Base-by-base conservation (phyloP, 768 basidiomycete genomes). In the Psilocybe tampanensis region DNA sequence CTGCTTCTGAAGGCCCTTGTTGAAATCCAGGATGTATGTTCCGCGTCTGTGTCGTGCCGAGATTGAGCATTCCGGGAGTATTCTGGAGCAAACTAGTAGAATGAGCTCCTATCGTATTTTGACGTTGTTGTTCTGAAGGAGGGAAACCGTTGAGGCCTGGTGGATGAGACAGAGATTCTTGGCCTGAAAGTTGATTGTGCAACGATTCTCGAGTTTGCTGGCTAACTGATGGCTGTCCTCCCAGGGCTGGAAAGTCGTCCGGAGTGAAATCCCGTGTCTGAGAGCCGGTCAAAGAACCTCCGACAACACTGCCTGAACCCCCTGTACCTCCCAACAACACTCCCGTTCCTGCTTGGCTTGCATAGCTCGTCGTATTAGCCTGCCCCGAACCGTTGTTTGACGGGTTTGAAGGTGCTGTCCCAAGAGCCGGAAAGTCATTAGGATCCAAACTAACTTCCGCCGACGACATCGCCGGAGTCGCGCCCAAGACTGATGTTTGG, bases 171-270 rank as follows among this genome's bases (percentile, higher is more conserved):
- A 74, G 75, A 64, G 61, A 79, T 60, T 76, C 81, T 67, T 68
- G 76, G 41, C 59, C 66, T 29, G 71, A 58, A 42, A 60, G 68
- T 63, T 74, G 76, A 59, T 59, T 71, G 57, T 72, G 73, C 22
- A 68, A 58, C 19, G 60, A 50, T 49, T 67, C 76, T 60, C 75
- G 75, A 42, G 63, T 67, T 66, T 73, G 73, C 22, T 63, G 65
- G 56, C 76, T 56, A 9, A 66, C 24, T 60, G 80, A 77, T 56
- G 77, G 73, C 62, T 83, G 86, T 51, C 87, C 89, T 11, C 92
- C 89, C 23, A 95, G 76, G 17, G 93, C 93, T 49, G 93, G 93
- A 69, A 95, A 94, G 75, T 95, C 93, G 63, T 94, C 92, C 39
- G 88, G 85, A n/a, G 88, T 89, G 59, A 94, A 90, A 69, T 89